phyloP scores from a whole-genome alignment of 495 filamentous ascomycete species.

The Umbilicaria muhlenbergii region DNA sequence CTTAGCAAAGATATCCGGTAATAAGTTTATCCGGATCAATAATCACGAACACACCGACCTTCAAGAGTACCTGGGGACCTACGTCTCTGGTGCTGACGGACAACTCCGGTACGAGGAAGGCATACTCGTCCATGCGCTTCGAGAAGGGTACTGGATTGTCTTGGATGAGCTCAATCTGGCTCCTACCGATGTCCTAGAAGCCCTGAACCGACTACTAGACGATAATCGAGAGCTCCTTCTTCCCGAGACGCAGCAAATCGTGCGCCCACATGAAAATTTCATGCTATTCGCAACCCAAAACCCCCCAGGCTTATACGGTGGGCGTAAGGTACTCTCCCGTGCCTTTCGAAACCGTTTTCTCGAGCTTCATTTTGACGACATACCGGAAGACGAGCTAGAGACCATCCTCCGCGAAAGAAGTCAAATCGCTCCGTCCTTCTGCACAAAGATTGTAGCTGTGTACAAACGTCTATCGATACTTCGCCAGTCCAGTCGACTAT shows the following conservation, averaged over 20 bases:
- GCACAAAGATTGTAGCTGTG: slow-evolving; percentile 76
- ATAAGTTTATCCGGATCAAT: slow-evolving; percentile 96
- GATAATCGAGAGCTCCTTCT: slow-evolving; percentile 97
- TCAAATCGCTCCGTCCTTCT: slow-evolving; percentile 81
- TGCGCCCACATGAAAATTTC: slow-evolving; percentile 84
- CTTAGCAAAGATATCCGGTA: slow-evolving; percentile 84
- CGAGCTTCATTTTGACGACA: slow-evolving; percentile 95
- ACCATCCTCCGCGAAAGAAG: slow-evolving; percentile 79
- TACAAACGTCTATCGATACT: slow-evolving; percentile 81
- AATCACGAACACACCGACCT: slow-evolving; percentile 98
- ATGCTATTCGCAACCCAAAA: slow-evolving; percentile 99
- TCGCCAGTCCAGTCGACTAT: slow-evolving; percentile 76
- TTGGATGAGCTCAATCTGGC: slow-evolving; percentile 95
- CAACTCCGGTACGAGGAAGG: slow-evolving; percentile 85
- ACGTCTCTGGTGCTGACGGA: slow-evolving; percentile 72
- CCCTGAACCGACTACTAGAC: slow-evolving; percentile 84
- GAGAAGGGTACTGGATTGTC: slow-evolving; percentile 94
- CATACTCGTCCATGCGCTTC: slow-evolving; percentile 77
- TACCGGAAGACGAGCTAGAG: slow-evolving; percentile 89
- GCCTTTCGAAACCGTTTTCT: slow-evolving; percentile 96
- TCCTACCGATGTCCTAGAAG: slow-evolving; percentile 90
- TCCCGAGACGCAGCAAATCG: slow-evolving; percentile 87
- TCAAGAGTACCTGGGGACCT: slow-evolving; percentile 93
- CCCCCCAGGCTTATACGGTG: slow-evolving; percentile 88
- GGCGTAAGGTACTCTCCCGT: slow-evolving; percentile 78